phyloP scores from a whole-genome alignment of 495 filamentous ascomycete species.

The Aspergillus wentii region DNA sequence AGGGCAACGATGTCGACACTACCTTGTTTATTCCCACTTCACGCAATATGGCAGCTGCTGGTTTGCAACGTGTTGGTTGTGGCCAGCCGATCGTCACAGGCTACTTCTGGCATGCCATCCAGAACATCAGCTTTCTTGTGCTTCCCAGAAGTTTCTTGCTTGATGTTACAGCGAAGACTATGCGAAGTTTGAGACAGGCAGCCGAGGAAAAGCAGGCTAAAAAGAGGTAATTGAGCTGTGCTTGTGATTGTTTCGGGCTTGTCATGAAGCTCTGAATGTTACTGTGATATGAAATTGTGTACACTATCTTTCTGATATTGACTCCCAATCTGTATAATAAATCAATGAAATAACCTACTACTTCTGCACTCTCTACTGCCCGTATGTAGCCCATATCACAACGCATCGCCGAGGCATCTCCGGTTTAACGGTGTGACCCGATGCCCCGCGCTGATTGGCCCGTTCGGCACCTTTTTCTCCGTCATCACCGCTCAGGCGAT shows the following conservation, averaged over 20 bases:
- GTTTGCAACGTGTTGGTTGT: constrained; percentile 26
- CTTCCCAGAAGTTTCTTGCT: constrained; percentile 18
- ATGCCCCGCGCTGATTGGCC: constrained; percentile 10
- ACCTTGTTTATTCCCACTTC: constrained; percentile 16
- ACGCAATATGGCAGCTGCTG: constrained; percentile 19
- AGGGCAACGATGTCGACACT: constrained; percentile 14
- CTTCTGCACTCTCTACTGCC: no score
- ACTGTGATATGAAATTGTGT: no score
- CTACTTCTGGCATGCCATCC: constrained; percentile 26
- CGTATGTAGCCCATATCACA: no score
- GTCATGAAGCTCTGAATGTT: no score
- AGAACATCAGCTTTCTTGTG: constrained; percentile 14
- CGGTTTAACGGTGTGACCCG: constrained; percentile 1
- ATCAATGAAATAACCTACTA: no score
- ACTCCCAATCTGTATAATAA: no score
- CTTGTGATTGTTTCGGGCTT: background rate
- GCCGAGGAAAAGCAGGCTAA: constrained; percentile 11
- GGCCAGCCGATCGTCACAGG: constrained; percentile 18
- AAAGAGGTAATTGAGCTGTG: constrained; percentile 2
- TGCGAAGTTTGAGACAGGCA: constrained; percentile 10
- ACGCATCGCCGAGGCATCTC: no score
- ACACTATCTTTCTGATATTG: no score
- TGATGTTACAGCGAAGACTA: constrained; percentile 8
- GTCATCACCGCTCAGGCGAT: constrained; percentile 12
- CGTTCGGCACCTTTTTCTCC: constrained; percentile 8